phyloP scores from a whole-genome alignment of 805 yeast genomes.

The Hanseniaspora lindneri region DNA sequence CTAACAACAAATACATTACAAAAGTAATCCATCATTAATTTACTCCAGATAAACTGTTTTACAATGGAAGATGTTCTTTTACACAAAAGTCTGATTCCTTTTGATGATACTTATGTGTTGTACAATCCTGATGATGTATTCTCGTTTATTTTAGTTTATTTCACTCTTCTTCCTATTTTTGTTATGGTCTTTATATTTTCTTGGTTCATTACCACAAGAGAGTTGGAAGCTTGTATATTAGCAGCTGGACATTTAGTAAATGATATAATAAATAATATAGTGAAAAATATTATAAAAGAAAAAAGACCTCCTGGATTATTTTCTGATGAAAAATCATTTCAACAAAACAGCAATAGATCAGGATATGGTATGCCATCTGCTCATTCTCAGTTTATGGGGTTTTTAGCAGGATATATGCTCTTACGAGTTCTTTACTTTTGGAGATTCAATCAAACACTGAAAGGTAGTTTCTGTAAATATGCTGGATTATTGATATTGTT shows the following conservation, averaged over 20 bases:
- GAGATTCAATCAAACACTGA: slow-evolving; percentile 22
- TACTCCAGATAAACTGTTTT: too few species aligned
- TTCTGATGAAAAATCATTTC: slow-evolving; percentile 25
- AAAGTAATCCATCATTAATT: too few species aligned
- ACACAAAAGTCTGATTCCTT: slow-evolving; percentile 37
- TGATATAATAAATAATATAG: slow-evolving; percentile 56
- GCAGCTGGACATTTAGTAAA: slow-evolving; percentile 78
- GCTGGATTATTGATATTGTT: slow-evolving; percentile 27
- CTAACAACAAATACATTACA: too few species aligned
- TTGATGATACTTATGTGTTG: slow-evolving; percentile 76
- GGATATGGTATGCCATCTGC: slow-evolving; percentile 96
- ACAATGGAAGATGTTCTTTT: background rate
- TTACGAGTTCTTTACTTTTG: slow-evolving; percentile 36
- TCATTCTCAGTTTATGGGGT: slow-evolving; percentile 93
- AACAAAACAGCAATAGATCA: slow-evolving; percentile 35
- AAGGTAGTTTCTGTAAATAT: slow-evolving; percentile 23
- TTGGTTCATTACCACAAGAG: slow-evolving; percentile 73
- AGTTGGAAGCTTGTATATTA: slow-evolving; percentile 69
- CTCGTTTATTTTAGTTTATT: slow-evolving; percentile 52
- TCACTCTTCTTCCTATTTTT: slow-evolving; percentile 71
- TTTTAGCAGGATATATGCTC: slow-evolving; percentile 47
- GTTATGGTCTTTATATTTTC: slow-evolving; percentile 68
- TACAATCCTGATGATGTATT: slow-evolving; percentile 57
- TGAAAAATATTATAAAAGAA: slow-evolving; percentile 53
- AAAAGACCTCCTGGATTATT: slow-evolving; percentile 51